Conservation (phyloP, 805 yeast species). For the Teunomyces pallodes region DNA sequence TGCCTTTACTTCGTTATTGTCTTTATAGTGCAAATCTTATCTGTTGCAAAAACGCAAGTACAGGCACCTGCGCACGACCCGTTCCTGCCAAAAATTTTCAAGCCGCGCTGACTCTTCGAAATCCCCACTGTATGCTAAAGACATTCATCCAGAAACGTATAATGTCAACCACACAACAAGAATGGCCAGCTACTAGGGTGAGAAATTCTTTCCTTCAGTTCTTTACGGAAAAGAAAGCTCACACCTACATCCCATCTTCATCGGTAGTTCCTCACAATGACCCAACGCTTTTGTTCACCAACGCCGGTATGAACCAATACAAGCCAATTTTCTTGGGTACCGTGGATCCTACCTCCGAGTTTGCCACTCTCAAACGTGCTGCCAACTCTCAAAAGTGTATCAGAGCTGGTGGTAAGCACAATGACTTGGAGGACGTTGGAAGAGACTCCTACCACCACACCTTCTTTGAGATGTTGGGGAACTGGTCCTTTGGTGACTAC, state of each 20-base stretch:
- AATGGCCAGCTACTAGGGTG: slow-evolving; percentile 53
- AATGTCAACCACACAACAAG: slow-evolving; percentile 21
- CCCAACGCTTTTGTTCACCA: slow-evolving; percentile 93
- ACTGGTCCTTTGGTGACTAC: slow-evolving; percentile 99
- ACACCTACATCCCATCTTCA: slow-evolving; percentile 85
- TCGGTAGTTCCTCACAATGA: slow-evolving; percentile 97
- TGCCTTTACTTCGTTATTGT: background rate
- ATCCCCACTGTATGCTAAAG: slow-evolving; percentile 12
- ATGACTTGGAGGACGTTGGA: slow-evolving; percentile 97
- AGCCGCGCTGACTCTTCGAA: slow-evolving; percentile 2
- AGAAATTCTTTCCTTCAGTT: slow-evolving; percentile 84
- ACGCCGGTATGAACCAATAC: slow-evolving; percentile 99
- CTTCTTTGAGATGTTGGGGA: slow-evolving; percentile 98
- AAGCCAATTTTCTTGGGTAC: slow-evolving; percentile 97
- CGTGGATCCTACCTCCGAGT: slow-evolving; percentile 90
- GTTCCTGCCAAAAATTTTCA: background rate
- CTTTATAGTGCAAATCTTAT: background rate
- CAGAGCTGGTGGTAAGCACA: slow-evolving; percentile 99
- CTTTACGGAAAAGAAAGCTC: slow-evolving; percentile 62
- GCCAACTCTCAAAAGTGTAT: slow-evolving; percentile 97
- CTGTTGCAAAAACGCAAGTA: background rate
- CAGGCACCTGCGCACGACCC: background rate
- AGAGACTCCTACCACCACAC: slow-evolving; percentile 98
- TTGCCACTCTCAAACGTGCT: slow-evolving; percentile 81
- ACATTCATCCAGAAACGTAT: slow-evolving; percentile 13